These are phyloP conservation scores for Spencermartinsiella europaea DNA, from an alignment of 805 yeast species.

Conservation along the genomic window DNA sequence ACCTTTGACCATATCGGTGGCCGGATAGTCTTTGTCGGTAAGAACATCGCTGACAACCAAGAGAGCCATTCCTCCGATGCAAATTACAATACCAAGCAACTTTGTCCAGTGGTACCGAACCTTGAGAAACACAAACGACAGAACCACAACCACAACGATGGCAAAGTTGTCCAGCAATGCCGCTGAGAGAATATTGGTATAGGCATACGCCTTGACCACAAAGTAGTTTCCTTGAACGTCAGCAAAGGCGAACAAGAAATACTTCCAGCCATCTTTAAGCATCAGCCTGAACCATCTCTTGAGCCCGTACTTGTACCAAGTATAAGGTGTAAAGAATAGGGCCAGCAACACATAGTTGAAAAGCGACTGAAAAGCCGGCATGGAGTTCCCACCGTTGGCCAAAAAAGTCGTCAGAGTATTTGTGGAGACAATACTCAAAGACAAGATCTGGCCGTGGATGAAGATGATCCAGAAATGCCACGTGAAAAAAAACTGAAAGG, in stretches of 20 bases:
- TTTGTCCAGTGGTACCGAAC: constrained; percentile 45
- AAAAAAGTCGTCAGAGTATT: constrained; percentile 40
- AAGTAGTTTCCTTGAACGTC: constrained; percentile 46
- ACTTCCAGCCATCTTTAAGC: constrained; percentile 39
- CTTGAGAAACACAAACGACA: constrained; percentile 38
- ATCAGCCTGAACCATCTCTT: constrained; percentile 31
- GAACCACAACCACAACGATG: constrained; percentile 39
- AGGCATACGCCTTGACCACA: constrained; percentile 40
- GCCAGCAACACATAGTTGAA: constrained; percentile 37
- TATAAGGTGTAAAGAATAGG: constrained; percentile 36
- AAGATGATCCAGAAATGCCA: constrained; percentile 38
- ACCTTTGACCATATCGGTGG: constrained; percentile 39
- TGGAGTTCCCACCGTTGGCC: constrained; percentile 34
- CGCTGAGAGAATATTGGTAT: constrained; percentile 41
- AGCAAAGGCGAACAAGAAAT: constrained; percentile 38
- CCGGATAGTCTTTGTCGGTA: constrained; percentile 38
- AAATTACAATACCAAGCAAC: constrained; percentile 35
- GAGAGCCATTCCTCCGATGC: constrained; percentile 41
- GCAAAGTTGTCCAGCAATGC: constrained; percentile 42
- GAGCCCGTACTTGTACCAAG: constrained; percentile 37
- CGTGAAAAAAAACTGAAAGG: constrained; percentile 28
- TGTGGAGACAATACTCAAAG: constrained; percentile 38
- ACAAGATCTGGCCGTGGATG: constrained; percentile 38
- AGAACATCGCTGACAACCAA: constrained; percentile 37
- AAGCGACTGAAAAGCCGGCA: constrained; percentile 42